A percentile compares a stretch with the other conserved stretches of the same genome.
These are phyloP conservation scores for Suillus alpinus DNA, from an alignment of 768 basidiomycete genomes.

Conservation along the genomic window DNA sequence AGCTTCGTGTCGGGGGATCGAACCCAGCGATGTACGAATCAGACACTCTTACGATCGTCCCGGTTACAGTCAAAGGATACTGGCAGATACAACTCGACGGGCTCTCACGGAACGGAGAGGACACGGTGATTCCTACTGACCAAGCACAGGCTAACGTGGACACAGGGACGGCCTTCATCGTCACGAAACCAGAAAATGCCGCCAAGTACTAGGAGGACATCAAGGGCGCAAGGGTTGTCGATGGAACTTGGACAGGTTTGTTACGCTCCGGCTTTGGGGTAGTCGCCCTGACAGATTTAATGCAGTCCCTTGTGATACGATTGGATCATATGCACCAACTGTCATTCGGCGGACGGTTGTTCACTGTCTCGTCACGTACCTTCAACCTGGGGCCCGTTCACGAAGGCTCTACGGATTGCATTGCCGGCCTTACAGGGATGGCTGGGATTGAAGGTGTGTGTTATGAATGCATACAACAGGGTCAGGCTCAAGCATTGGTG, in stretches of 20 bases:
- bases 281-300: background rate
- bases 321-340: background rate
- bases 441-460: background rate
- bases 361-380: background rate
- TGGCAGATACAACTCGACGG: background rate
- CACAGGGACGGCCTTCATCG: background rate
- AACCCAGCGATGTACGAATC: background rate
- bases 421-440: background rate
- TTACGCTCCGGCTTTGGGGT: background rate
- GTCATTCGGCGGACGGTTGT: background rate
- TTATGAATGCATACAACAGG: background rate
- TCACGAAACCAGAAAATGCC: background rate
- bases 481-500: background rate
- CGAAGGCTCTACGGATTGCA: background rate
- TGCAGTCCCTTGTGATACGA: background rate
- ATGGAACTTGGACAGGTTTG: background rate
- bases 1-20: background rate
- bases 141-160: background rate
- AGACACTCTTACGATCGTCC: background rate
- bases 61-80: background rate
- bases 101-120: background rate
- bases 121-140: background rate
- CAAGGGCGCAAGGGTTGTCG: background rate
- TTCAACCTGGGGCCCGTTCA: background rate
- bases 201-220: background rate